A percentile compares a stretch with the other conserved stretches of the same genome.
phyloP scores from a whole-genome alignment of 495 filamentous ascomycete genomes.

The Penicillium odoratum region DNA sequence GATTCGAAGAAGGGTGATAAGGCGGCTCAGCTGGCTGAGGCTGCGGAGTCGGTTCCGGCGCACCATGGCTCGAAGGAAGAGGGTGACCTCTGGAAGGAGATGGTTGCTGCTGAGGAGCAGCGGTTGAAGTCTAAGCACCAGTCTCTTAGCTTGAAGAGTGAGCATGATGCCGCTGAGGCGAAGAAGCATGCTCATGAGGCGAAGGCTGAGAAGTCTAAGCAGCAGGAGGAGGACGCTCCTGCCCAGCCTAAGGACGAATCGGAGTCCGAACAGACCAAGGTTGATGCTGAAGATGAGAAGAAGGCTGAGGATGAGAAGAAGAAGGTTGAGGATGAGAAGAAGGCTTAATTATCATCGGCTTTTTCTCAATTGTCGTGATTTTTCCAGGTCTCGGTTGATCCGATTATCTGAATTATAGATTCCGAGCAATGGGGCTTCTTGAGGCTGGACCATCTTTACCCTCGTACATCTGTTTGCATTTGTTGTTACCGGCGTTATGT shows the following conservation, averaged over 20 bases:
- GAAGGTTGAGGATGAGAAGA: conserved; percentile 8
- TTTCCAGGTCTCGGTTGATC: conserved; percentile 3
- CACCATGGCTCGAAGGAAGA: conserved; percentile 61
- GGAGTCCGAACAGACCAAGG: conserved; percentile 15
- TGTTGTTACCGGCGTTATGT: conserved; percentile 14
- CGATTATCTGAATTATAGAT: neutral
- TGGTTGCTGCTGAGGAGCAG: conserved; percentile 77
- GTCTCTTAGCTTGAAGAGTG: conserved; percentile 36
- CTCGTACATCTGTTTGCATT: conserved; percentile 20
- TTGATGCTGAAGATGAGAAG: conserved; percentile 17
- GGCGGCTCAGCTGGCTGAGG: conserved; percentile 56
- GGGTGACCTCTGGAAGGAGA: conserved; percentile 90
- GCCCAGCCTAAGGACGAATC: conserved; percentile 2
- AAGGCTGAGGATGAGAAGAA: conserved; percentile 10
- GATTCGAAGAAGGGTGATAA: conserved; percentile 60
- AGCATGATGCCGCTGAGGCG: conserved; percentile 19
- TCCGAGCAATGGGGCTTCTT: conserved; percentile 4
- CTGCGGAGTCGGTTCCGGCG: conserved; percentile 63
- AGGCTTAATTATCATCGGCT: conserved; percentile 2
- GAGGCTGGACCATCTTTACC: conserved; percentile 15
- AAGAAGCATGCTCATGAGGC: conserved; percentile 14
- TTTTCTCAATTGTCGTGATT: neutral
- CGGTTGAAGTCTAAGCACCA: conserved; percentile 59
- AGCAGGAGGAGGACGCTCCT: conserved; percentile 3
- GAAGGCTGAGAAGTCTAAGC: conserved; percentile 18